A percentile compares a stretch with the other conserved stretches of the same genome.
Evolutionary conservation across 306 rosid species (phyloP).

Genomic region (Prunus campanulata): DNA sequence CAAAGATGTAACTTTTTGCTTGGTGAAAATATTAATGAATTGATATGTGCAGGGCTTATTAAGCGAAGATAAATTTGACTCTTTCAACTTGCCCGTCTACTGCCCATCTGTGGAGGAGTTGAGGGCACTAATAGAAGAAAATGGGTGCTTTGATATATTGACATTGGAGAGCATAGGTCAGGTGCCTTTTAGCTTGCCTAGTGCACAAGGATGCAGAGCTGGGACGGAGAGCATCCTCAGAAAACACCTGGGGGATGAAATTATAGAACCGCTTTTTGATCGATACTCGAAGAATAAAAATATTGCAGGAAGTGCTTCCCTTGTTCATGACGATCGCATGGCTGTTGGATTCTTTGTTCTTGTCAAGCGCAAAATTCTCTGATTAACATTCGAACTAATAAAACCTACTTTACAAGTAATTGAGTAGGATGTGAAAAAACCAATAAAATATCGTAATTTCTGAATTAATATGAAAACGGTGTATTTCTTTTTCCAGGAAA

Average conservation of each 20-base stretch:
- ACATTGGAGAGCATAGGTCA: conserved; percentile 2
- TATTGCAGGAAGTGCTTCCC: background rate
- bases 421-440: no score
- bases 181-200: background rate
- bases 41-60: background rate
- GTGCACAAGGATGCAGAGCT: background rate
- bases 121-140: background rate
- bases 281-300: background rate
- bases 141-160: background rate
- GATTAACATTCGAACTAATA: conserved; percentile 17
- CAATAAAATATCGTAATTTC: no score
- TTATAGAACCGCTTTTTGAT: background rate
- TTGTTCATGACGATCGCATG: background rate
- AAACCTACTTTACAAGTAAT: no score
- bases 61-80: conserved; percentile 11
- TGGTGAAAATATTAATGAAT: background rate
- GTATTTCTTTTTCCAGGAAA: no score
- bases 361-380: background rate
- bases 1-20: background rate
- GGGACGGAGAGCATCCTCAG: background rate
- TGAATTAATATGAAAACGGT: no score
- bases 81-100: conserved; percentile 19
- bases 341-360: background rate
- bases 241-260: background rate
- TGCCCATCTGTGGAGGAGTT: conserved; percentile 6